Conservation (phyloP, 441 rosid species). For the Erodium trifolium region DNA sequence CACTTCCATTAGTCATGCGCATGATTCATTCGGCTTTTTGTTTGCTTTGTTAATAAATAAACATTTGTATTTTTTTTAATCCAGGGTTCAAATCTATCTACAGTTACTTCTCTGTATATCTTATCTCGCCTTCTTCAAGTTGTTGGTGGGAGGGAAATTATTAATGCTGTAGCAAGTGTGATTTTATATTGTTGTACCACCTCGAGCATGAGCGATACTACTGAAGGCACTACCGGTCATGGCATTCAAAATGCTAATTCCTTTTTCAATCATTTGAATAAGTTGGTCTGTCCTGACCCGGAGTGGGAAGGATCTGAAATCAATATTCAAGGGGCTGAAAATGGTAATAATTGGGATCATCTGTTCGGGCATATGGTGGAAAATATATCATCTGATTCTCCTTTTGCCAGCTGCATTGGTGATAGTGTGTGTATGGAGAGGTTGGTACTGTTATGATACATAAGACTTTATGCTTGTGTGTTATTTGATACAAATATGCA, state of each 20-base stretch:
- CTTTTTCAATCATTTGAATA: conserved; percentile 25
- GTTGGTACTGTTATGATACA: conserved; percentile 20
- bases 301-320: conserved; percentile 29
- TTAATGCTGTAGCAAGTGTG: conserved; percentile 34
- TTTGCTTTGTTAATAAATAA: neutral
- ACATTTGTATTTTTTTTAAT: conserved; percentile 8
- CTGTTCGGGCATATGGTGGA: conserved; percentile 18
- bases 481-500: neutral
- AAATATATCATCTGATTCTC: conserved; percentile 19
- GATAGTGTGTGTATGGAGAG: conserved; percentile 30
- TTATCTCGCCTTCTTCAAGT: conserved; percentile 54
- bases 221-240: conserved; percentile 19
- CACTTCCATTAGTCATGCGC: neutral
- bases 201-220: conserved; percentile 22
- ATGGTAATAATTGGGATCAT: conserved; percentile 18
- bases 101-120: conserved; percentile 45
- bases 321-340: neutral
- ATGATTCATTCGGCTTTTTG: neutral
- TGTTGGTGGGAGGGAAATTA: conserved; percentile 44
- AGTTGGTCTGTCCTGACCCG: conserved; percentile 20
- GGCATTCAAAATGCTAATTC: conserved; percentile 19
- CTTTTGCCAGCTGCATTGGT: conserved; percentile 14
- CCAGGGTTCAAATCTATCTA: conserved; percentile 47
- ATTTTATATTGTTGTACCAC: conserved; percentile 36
- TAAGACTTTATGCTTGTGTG: neutral